phyloP scores from a whole-genome alignment of 2,329 filamentous ascomycete genomes.

The Clonostachys rosea region DNA sequence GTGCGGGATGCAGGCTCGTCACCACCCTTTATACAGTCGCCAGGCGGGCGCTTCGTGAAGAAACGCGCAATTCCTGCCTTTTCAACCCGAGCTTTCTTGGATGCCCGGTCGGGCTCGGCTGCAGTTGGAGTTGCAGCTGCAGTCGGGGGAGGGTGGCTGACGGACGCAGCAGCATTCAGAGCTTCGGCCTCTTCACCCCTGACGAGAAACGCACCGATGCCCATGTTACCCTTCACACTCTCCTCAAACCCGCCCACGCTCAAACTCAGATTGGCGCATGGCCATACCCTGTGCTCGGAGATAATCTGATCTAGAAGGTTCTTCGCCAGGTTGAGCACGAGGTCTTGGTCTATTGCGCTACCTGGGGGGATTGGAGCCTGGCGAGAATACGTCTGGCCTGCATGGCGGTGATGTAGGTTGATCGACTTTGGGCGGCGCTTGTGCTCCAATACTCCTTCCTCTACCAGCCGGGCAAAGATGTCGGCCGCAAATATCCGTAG shows the following conservation, averaged over 20 bases:
- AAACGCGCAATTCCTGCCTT: constrained; percentile 51
- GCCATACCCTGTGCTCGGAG: constrained; percentile 77
- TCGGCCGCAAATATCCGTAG: constrained; percentile 87
- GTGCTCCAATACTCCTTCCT: constrained; percentile 86
- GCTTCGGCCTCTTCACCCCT: constrained; percentile 61
- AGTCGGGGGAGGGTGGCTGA: constrained; percentile 9
- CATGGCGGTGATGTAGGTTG: constrained; percentile 76
- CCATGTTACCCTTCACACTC: constrained; percentile 75
- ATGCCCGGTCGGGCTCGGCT: constrained; percentile 7
- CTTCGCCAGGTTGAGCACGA: constrained; percentile 72
- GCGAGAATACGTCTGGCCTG: constrained; percentile 68
- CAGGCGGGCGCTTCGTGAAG: constrained; percentile 37
- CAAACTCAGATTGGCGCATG: constrained; percentile 84
- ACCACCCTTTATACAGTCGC: constrained; percentile 16
- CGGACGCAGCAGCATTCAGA: constrained; percentile 11
- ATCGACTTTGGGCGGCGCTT: constrained; percentile 82
- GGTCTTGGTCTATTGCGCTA: constrained; percentile 64
- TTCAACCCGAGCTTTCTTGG: constrained; percentile 30
- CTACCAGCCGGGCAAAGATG: constrained; percentile 82
- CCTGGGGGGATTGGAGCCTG: constrained; percentile 74
- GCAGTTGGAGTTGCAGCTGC: neutral
- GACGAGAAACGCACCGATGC: constrained; percentile 82
- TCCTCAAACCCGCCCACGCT: constrained; percentile 93
- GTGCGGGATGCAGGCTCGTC: constrained; percentile 1
- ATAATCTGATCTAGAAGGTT: constrained; percentile 73